Base-by-base conservation (phyloP, 352 stramenopile genomes). In the Globisporangium mamillatum region DNA sequence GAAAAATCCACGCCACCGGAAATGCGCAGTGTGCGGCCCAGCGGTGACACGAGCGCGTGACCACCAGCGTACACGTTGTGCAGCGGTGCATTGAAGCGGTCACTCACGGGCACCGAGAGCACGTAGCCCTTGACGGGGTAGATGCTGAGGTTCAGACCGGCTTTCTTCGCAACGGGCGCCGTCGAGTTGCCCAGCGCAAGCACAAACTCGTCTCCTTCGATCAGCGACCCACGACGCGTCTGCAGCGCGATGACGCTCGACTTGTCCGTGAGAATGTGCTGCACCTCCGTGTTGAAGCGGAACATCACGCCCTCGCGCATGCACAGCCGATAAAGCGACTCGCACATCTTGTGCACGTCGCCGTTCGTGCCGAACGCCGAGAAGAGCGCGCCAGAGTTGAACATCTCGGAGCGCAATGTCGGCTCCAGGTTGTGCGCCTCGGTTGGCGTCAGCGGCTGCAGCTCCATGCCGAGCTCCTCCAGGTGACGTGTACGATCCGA, bases 341-440 rank as follows among this genome's bases (percentile, higher is more conserved):
- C 75, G 66, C 88, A 95, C 80, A 93, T 93, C 76, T 95, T 95
- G 77, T 95, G 86, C 60, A 95, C 86, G 68, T 95, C 88, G 57
- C 88, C 88, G 74, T 88, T 95, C 12, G 88, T 94, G 20, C 86
- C 88, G 60, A 91, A 93, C 3, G 86, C 81, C 27, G 85, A 94
- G 52, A 94, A 84, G 54, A 95, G 75, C 0, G 86, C 88, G 12
- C 88, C 88, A 0, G 86, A 71, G 4, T 75, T 68, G 57, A 87
- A 91, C 65, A 95, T 77, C 29, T 85, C 81, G 0, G 71, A 69
- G 0, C 79, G 77, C 32, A 95, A 58, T 2, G 84, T 74, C 22
- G 88, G 83, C 63, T 95, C 88, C 46, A 94, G 71, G 64, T 92
- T 82, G 34, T 77, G 70, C 53, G 86, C 88, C 66, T 90, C 78